Evolutionary conservation across 306 rosid species (phyloP).

Genomic region (Glycyrrhiza uralensis): DNA sequence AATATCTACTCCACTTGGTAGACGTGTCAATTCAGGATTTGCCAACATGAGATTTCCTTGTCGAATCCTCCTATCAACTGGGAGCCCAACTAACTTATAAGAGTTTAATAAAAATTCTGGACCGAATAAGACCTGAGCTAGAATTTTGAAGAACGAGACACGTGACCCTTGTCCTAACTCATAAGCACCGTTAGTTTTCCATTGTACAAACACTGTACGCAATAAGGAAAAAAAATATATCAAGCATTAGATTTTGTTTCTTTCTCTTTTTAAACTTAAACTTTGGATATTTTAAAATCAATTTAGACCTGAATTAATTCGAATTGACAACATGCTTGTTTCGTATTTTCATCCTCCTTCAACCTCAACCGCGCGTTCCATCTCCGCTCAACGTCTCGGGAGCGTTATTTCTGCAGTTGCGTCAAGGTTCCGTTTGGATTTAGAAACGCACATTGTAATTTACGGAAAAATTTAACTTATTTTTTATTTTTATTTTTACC

Average conservation of each 20-base stretch:
- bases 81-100: not conserved
- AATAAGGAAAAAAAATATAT: not conserved
- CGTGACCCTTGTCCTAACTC: constrained; percentile 8
- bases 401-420: no score
- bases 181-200: not conserved
- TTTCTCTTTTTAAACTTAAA: no score
- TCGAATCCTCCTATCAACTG: constrained; percentile 20
- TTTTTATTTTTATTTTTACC: no score
- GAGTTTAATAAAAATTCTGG: not conserved
- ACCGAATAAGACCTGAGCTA: not conserved
- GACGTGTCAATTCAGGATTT: constrained; percentile 41
- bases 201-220: not conserved
- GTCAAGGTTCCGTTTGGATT: no score
- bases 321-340: no score
- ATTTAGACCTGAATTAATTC: not conserved
- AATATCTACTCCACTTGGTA: not conserved
- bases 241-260: not conserved
- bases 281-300: no score
- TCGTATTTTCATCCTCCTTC: no score
- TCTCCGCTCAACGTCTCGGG: no score
- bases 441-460: no score
- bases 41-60: constrained; percentile 31
- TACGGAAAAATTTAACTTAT: no score
- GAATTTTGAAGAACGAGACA: not conserved
- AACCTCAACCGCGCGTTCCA: no score